Conservation (phyloP, 2,329 filamentous ascomycete species). For the Colletotrichum sp. region DNA sequence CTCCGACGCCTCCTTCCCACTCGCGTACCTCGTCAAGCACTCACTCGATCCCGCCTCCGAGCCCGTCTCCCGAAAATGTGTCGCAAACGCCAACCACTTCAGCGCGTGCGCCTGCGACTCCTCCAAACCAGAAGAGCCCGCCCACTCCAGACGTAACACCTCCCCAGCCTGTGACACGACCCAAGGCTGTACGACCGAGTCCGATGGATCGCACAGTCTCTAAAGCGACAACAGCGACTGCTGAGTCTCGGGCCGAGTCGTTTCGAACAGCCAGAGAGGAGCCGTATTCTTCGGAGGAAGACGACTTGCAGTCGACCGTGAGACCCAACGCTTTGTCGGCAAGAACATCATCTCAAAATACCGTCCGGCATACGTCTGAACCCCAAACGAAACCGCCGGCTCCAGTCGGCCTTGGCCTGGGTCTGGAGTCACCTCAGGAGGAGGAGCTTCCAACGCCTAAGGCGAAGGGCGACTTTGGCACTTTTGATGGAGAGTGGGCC, state of each 20-base stretch:
- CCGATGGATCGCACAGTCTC: constrained; percentile 54
- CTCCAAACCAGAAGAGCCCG: constrained; percentile 69
- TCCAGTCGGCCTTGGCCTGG: constrained; percentile 12
- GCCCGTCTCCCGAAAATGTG: constrained; percentile 41
- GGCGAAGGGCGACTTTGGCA: constrained; percentile 53
- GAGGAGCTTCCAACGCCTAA: constrained; percentile 41
- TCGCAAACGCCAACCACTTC: constrained; percentile 43
- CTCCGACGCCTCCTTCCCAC: constrained; percentile 68
- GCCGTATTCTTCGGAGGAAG: constrained; percentile 66
- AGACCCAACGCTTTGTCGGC: constrained; percentile 43
- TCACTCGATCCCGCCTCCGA: constrained; percentile 48
- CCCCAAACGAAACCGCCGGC: constrained; percentile 23
- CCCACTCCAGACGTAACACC: constrained; percentile 80
- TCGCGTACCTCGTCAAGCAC: constrained; percentile 62
- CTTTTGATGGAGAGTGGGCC: constrained; percentile 66
- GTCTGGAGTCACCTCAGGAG: constrained; percentile 28
- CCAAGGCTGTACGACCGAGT: constrained; percentile 50
- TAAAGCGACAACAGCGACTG: constrained; percentile 59
- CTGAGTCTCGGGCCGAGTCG: constrained; percentile 69
- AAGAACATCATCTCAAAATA: constrained; percentile 45
- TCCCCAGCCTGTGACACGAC: constrained; percentile 55
- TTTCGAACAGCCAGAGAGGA: constrained; percentile 75
- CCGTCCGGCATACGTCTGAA: constrained; percentile 43
- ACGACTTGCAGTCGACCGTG: constrained; percentile 48
- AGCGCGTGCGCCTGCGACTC: constrained; percentile 55